These are phyloP conservation scores for Camellia granthamiana DNA, from an alignment of 148 eudicot genomes.

Conservation along the genomic window DNA sequence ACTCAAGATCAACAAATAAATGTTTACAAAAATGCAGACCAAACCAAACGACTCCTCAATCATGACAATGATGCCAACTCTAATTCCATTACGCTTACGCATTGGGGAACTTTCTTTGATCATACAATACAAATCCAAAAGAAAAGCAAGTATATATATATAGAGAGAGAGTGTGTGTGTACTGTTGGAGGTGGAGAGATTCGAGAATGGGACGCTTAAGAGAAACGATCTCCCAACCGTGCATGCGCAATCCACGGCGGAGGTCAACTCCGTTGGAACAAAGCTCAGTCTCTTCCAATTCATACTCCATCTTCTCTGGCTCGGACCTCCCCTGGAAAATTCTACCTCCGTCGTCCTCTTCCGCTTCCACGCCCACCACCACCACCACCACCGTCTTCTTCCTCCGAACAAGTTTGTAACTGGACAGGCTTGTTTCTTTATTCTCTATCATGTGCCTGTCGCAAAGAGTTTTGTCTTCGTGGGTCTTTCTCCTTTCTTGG, in stretches of 20 bases:
- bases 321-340: neutral
- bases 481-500: neutral
- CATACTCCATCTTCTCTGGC: slow-evolving; percentile 40
- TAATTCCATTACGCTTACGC: too few species aligned
- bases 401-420: neutral
- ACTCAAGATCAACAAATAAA: neutral
- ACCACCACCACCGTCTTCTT: neutral
- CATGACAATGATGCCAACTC: neutral
- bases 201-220: slow-evolving; percentile 67
- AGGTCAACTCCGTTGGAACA: slow-evolving; percentile 69
- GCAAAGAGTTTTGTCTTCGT: neutral
- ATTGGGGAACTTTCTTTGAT: neutral
- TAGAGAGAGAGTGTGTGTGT: slow-evolving; percentile 18
- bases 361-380: neutral
- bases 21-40: neutral
- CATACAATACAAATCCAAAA: neutral
- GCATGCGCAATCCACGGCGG: slow-evolving; percentile 53
- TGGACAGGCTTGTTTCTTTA: neutral
- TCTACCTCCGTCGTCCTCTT: neutral
- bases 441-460: neutral
- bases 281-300: slow-evolving; percentile 50
- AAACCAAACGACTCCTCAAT: neutral
- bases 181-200: slow-evolving; percentile 51
- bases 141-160: neutral
- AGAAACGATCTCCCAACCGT: slow-evolving; percentile 90